Percentiles rank a stretch among this genome's conserved stretches.
These are phyloP conservation scores for Candida parachauliodes DNA, from an alignment of 805 yeast species.

Conservation along the genomic window DNA sequence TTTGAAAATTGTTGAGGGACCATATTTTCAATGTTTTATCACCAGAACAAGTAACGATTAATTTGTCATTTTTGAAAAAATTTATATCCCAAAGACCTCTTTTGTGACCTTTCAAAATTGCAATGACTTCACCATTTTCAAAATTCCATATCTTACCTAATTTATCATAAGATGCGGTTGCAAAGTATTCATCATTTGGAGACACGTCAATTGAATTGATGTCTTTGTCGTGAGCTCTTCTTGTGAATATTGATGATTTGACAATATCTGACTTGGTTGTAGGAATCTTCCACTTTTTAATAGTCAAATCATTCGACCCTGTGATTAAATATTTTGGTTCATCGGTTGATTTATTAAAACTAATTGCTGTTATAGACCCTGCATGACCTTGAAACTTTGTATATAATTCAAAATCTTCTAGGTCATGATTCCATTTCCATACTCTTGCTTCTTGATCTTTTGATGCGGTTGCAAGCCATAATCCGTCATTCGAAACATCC, in stretches of 20 bases:
- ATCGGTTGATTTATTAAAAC: conserved; percentile 55
- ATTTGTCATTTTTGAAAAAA: conserved; percentile 76
- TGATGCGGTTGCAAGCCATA: conserved; percentile 88
- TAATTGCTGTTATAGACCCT: conserved; percentile 79
- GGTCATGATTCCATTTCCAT: conserved; percentile 63
- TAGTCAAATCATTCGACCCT: conserved; percentile 79
- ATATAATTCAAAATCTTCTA: conserved; percentile 39
- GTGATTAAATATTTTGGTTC: conserved; percentile 72
- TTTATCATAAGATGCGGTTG: conserved; percentile 93
- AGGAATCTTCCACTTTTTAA: conserved; percentile 82
- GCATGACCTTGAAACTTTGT: conserved; percentile 83
- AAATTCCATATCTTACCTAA: conserved; percentile 86
- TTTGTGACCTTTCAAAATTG: conserved; percentile 83
- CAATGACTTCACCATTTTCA: conserved; percentile 81
- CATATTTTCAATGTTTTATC: conserved; percentile 88
- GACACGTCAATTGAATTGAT: conserved; percentile 85
- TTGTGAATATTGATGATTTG: conserved; percentile 74
- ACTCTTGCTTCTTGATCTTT: conserved; percentile 83
- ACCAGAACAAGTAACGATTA: conserved; percentile 82
- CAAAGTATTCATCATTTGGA: conserved; percentile 85
- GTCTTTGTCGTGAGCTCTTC: conserved; percentile 96
- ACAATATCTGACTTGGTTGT: conserved; percentile 31
- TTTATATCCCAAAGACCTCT: conserved; percentile 92
- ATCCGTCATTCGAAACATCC: conserved; percentile 75
- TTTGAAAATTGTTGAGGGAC: conserved; percentile 75